phyloP scores from a whole-genome alignment of 805 yeast genomes.

The Yamadazyma phyllophila region DNA sequence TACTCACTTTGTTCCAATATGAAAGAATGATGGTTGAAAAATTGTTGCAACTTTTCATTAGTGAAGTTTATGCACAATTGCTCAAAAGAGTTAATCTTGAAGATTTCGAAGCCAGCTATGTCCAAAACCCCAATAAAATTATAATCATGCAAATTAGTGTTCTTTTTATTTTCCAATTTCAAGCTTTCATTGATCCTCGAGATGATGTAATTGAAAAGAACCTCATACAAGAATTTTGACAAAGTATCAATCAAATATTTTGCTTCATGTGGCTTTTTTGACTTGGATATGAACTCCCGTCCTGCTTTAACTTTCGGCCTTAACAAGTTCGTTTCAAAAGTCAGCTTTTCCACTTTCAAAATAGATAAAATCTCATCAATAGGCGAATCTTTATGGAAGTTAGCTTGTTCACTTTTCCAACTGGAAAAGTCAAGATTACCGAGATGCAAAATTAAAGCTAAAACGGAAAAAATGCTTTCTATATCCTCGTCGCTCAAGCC shows the following conservation, averaged over 20 bases:
- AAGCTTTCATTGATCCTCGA: slow-evolving; percentile 70
- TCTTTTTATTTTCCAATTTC: slow-evolving; percentile 23
- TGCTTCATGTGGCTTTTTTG: slow-evolving; percentile 77
- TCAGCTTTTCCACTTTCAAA: slow-evolving; percentile 59
- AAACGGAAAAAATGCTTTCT: slow-evolving; percentile 55
- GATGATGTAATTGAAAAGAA: slow-evolving; percentile 75
- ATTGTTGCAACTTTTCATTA: slow-evolving; percentile 59
- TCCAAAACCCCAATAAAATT: slow-evolving; percentile 57
- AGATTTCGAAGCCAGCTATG: slow-evolving; percentile 63
- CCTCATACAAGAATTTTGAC: slow-evolving; percentile 83
- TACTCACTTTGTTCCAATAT: slow-evolving; percentile 61
- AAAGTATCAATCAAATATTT: slow-evolving; percentile 80
- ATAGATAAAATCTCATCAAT: slow-evolving; percentile 54
- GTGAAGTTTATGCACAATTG: slow-evolving; percentile 61
- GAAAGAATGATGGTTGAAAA: slow-evolving; percentile 61
- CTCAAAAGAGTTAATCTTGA: slow-evolving; percentile 56
- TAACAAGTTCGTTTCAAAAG: slow-evolving; percentile 56
- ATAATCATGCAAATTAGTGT: slow-evolving; percentile 25
- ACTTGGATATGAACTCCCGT: slow-evolving; percentile 75
- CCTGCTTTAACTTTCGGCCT: slow-evolving; percentile 91
- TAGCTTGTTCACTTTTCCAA: slow-evolving; percentile 74
- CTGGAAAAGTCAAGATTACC: slow-evolving; percentile 80
- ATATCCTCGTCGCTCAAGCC: slow-evolving; percentile 61
- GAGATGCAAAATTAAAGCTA: slow-evolving; percentile 76
- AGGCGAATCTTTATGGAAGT: slow-evolving; percentile 49